Evolutionary conservation across 2,329 filamentous ascomycete species (phyloP), one percentile per base, ranked within the genome.

Genomic region (Westerdykella sp.): DNA sequence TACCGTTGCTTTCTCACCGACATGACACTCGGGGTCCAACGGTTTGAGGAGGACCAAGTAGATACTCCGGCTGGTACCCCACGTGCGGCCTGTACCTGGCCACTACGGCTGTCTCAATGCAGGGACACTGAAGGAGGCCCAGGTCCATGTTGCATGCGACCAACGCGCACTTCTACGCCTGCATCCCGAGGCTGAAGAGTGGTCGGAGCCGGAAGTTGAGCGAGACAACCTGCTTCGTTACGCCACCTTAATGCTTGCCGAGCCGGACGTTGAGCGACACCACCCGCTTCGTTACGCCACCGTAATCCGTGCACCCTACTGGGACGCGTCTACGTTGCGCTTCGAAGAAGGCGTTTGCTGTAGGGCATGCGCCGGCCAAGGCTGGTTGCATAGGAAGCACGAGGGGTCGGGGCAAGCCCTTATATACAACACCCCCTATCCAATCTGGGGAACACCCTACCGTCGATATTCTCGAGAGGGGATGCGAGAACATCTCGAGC

Each of bases 291-390:
- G 18, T 21, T 41, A 41, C 28, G 16, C 28, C 12, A 34, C 39
- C 16, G 15, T 32, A 13, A 41, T 41, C 23, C 39, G 39, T 25
- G 39, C 39, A 23, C 39, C 39, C 3, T 41, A 18, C 39, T 34
- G 16, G 14, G 22, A 41, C 21, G 34, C 14, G 39, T 5, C 15
- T 5, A 41, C 28, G 3, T 32, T 18, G 25, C 15, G 14, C 14
- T 34, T 34, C n/a, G 15, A 41, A 12, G 39, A 41, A 34, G 39
- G 39, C 6, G 31, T 32, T 4, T 21, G 31, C 11, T 41, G 39
- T 21, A 30, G 28, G 13, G 39, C 39, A 30, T 41, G 39, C 28
- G 39, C 39, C 23, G 10, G 28, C 4, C 39, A 41, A 32, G 39
- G 39, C 9, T 41, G 39, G 39, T 5, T 34, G 28, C 28, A 34